Percentiles rank a stretch among this genome's conserved stretches.
phyloP scores from a whole-genome alignment of 2,329 filamentous ascomycete species.

The Xylaria sp. region DNA sequence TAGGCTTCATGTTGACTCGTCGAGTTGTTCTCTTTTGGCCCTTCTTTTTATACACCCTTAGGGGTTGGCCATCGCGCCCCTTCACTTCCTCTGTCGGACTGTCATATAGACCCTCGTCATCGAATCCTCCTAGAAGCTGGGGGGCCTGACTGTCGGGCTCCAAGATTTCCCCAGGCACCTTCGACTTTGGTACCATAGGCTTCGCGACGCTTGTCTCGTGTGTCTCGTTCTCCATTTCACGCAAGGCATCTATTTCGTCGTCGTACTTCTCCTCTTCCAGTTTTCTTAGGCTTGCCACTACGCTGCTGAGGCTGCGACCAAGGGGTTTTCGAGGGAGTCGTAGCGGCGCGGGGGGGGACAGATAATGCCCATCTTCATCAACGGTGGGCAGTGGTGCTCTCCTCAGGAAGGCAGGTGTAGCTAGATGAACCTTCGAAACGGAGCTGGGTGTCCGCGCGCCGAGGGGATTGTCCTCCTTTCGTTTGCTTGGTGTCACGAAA shows the following conservation, averaged over 20 bases:
- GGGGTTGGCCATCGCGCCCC: slow-evolving; percentile 67
- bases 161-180: slow-evolving; percentile 46
- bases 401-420: slow-evolving; percentile 77
- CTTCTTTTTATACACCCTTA: slow-evolving; percentile 82
- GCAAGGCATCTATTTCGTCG: slow-evolving; percentile 78
- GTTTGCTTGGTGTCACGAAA: slow-evolving; percentile 73
- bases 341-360: slow-evolving; percentile 61
- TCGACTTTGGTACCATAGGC: slow-evolving; percentile 37
- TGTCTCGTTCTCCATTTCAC: slow-evolving; percentile 72
- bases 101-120: slow-evolving; percentile 70
- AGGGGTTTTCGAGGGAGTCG: slow-evolving; percentile 69
- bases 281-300: slow-evolving; percentile 76
- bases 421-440: slow-evolving; percentile 67
- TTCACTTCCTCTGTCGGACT: slow-evolving; percentile 62
- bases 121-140: slow-evolving; percentile 68
- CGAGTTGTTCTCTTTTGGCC: slow-evolving; percentile 83
- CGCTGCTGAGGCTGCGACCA: slow-evolving; percentile 77
- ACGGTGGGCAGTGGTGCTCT: slow-evolving; percentile 63
- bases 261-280: slow-evolving; percentile 76
- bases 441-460: slow-evolving; percentile 60
- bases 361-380: slow-evolving; percentile 65
- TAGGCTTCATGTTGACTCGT: slow-evolving; percentile 71
- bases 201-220: slow-evolving; percentile 32
- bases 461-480: slow-evolving; percentile 53
- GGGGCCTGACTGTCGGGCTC: slow-evolving; percentile 58